Evolutionary conservation across 768 basidiomycete genomes (phyloP).

Genomic region (Cantharellus cinnabarinus): DNA sequence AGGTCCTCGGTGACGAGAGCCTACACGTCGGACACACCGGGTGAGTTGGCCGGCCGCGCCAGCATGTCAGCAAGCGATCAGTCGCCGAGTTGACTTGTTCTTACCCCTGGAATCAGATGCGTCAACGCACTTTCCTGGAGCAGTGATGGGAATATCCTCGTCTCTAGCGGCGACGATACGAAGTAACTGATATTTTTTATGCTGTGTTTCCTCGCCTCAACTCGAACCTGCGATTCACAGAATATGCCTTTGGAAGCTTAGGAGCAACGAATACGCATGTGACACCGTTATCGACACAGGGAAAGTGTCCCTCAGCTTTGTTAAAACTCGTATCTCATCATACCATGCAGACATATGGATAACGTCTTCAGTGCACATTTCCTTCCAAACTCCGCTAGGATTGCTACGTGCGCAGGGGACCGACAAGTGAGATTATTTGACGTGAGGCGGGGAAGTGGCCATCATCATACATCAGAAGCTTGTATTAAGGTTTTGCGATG

Average conservation of each 20-base stretch:
- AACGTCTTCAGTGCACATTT: constrained; percentile 78
- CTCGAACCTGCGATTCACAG: constrained; percentile 17
- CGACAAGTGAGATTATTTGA: constrained; percentile 60
- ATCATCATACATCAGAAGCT: constrained; percentile 20
- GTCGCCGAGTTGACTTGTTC: too few species aligned
- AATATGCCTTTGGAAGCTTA: constrained; percentile 62
- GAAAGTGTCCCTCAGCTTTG: constrained; percentile 11
- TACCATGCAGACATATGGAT: constrained; percentile 55
- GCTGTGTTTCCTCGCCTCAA: neutral
- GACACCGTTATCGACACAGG: constrained; percentile 4
- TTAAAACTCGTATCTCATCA: constrained; percentile 39
- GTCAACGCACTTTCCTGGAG: constrained; percentile 19
- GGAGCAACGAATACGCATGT: constrained; percentile 17
- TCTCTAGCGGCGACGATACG: constrained; percentile 18
- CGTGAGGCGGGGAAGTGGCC: constrained; percentile 21
- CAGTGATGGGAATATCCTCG: constrained; percentile 15
- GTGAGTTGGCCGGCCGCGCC: constrained; percentile 11
- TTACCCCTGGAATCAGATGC: constrained; percentile 10
- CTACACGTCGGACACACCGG: constrained; percentile 43
- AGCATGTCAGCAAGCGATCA: too few species aligned
- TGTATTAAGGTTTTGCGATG: constrained; percentile 41
- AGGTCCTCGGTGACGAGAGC: constrained; percentile 42
- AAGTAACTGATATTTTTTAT: constrained; percentile 5
- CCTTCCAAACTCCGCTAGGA: constrained; percentile 56
- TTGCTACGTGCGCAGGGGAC: constrained; percentile 30